Evolutionary conservation across 1,284 basidiomycete genomes (phyloP).

Genomic region (Ustilago hordei): DNA sequence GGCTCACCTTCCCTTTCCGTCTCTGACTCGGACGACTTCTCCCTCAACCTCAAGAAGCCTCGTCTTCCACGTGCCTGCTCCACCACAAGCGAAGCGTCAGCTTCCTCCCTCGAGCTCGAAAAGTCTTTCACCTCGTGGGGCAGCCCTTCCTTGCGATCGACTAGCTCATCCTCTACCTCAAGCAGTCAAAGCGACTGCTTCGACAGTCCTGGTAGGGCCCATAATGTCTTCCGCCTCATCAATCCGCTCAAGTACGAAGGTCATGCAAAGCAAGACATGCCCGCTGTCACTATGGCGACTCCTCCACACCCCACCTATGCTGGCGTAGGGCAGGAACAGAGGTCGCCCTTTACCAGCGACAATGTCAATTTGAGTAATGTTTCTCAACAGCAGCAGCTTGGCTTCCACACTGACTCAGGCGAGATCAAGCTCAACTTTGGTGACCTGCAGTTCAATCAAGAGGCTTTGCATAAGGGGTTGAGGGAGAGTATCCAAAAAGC

Average conservation of each 20-base stretch:
- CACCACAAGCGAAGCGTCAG: slow-evolving; percentile 12
- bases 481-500: slow-evolving; percentile 26
- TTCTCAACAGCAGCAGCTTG: background rate
- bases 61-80: slow-evolving; percentile 19
- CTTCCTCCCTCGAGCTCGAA: slow-evolving; percentile 11
- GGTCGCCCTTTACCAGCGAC: slow-evolving; percentile 22
- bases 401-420: background rate
- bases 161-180: slow-evolving; percentile 22
- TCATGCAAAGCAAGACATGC: slow-evolving; percentile 21
- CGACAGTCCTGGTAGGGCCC: slow-evolving; percentile 17
- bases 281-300: slow-evolving; percentile 26
- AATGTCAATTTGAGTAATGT: background rate
- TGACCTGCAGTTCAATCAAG: slow-evolving; percentile 20
- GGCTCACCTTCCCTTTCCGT: slow-evolving; percentile 1
- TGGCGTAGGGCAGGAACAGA: background rate
- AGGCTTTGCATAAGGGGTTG: slow-evolving; percentile 8
- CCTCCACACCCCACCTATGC: background rate
- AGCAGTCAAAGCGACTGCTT: slow-evolving; percentile 23
- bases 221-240: slow-evolving; percentile 28
- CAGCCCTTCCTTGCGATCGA: slow-evolving; percentile 29
- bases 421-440: slow-evolving; percentile 12
- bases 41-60: slow-evolving; percentile 19
- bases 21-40: slow-evolving; percentile 16
- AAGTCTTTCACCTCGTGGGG: slow-evolving; percentile 22
- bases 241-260: slow-evolving; percentile 16